Evolutionary conservation across 2,329 filamentous ascomycete species (phyloP), one percentile per base, ranked within the genome.

Genomic region (Aspergillus ustus): DNA sequence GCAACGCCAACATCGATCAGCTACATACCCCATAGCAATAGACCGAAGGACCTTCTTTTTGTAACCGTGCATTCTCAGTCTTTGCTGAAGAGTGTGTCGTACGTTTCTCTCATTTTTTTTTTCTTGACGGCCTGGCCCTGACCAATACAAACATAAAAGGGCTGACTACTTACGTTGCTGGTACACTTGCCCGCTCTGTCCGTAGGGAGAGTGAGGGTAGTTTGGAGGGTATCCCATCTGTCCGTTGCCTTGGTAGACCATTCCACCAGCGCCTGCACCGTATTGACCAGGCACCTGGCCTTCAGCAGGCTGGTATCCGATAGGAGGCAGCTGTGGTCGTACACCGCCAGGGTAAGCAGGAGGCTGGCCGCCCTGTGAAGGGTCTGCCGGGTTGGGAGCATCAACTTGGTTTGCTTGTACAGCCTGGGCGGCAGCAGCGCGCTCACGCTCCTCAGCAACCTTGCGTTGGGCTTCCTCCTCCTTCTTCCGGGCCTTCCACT

Each of bases 401-500:
- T 79, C 76, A 44, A 78, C 76, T 59, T 76, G 75, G 67, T 67
- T 75, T 53, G 73, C 72, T 62, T 76, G 74, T 15, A 69, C 71
- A 48, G 82, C 82, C 34, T 83, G 83, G 6, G 84, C 88, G 31
- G 86, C 85, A 11, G 85, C 77, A 88, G 89, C 60, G 63, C 93
- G 91, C 65, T 89, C 85, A 67, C 89, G 85, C 74, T 97, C 93
- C 66, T 98, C 94, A 9, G 93, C 92, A 13, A 90, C 91, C 83
- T 97, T 97, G 73, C 93, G 91, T 70, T 88, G 85, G 55, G 89
- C 89, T 68, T 98, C 94, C 71, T 98, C 94, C 77, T 98, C 95
- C 91, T 99, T 99, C 87, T 98, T 98, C 73, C 95, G 92, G 44
- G 92, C 91, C 82, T 98, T 99, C 95, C 95, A 99, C 75, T 98